A percentile compares a stretch with the other conserved stretches of the same genome.
Evolutionary conservation across 345 rosid species (phyloP).

Genomic region (Murraya paniculata): DNA sequence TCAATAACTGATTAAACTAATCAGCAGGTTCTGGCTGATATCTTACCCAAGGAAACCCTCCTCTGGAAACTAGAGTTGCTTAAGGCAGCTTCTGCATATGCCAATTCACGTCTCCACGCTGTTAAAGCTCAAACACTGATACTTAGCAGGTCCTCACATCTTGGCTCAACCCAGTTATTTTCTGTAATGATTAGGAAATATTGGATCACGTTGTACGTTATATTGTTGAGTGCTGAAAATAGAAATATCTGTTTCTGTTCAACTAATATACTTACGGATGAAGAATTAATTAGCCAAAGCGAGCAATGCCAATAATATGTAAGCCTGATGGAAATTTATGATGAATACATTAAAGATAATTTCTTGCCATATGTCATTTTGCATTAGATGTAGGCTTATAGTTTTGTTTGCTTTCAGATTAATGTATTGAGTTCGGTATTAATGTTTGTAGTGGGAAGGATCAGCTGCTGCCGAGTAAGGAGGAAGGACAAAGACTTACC

Average conservation of each 20-base stretch:
- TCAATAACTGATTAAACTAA: neutral
- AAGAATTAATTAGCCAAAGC: neutral
- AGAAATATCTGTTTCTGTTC: neutral
- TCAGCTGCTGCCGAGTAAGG: constrained; percentile 65
- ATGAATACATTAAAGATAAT: neutral
- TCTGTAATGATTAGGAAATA: neutral
- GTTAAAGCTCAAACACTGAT: constrained; percentile 61
- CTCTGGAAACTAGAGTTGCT: constrained; percentile 41
- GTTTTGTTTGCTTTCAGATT: neutral
- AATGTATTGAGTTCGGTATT: neutral
- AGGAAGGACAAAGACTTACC: constrained; percentile 59
- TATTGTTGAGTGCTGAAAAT: neutral
- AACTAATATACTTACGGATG: no score
- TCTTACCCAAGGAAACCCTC: constrained; percentile 33
- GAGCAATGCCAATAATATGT: neutral
- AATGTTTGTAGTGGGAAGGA: constrained; percentile 59
- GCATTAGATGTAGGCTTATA: neutral
- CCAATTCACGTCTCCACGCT: constrained; percentile 48
- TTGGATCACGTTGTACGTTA: neutral
- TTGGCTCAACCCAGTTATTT: neutral
- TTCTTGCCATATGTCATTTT: neutral
- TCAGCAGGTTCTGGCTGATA: constrained; percentile 29
- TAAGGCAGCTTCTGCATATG: constrained; percentile 56
- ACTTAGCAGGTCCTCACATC: constrained; percentile 48
- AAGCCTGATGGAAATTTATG: neutral